phyloP scores from a whole-genome alignment of 345 rosid species.

The Salix viminalis region DNA sequence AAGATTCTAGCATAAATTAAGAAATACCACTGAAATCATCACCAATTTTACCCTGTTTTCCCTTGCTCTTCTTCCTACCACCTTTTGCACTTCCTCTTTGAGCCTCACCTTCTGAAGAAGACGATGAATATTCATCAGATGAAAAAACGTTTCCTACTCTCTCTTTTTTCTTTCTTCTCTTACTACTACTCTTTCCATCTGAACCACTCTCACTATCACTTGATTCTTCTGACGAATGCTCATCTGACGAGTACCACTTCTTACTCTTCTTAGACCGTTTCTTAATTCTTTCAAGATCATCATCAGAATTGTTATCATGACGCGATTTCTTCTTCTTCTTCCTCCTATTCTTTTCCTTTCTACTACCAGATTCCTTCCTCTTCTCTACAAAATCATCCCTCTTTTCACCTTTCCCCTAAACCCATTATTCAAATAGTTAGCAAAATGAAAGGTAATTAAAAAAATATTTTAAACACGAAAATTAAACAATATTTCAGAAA shows the following conservation, averaged over 20 bases:
- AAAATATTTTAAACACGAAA: too few species aligned
- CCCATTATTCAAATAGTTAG: too few species aligned
- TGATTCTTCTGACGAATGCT: conserved; percentile 25
- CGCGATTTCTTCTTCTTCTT: conserved; percentile 25
- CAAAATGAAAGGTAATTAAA: too few species aligned
- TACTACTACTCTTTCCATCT: conserved; percentile 16
- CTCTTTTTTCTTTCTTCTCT: conserved; percentile 31
- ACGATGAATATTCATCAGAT: conserved; percentile 27
- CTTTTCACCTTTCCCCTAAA: conserved; percentile 37
- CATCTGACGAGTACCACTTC: conserved; percentile 66
- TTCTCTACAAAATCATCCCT: conserved; percentile 18
- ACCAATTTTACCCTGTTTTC: conserved; percentile 13
- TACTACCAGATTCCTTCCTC: conserved; percentile 25
- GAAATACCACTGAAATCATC: conserved; percentile 17
- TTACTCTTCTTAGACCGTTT: conserved; percentile 42
- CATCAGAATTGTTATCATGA: conserved; percentile 37
- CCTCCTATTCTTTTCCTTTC: conserved; percentile 36
- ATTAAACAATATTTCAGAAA: too few species aligned
- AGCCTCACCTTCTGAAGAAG: conserved; percentile 26
- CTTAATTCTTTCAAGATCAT: conserved; percentile 40
- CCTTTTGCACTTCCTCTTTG: conserved; percentile 17
- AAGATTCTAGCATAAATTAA: not conserved
- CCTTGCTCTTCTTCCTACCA: conserved; percentile 22
- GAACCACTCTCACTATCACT: conserved; percentile 24
- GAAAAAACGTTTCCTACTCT: conserved; percentile 19